These are phyloP conservation scores for Brassica juncea DNA, from an alignment of 345 rosid species.

Conservation along the genomic window DNA sequence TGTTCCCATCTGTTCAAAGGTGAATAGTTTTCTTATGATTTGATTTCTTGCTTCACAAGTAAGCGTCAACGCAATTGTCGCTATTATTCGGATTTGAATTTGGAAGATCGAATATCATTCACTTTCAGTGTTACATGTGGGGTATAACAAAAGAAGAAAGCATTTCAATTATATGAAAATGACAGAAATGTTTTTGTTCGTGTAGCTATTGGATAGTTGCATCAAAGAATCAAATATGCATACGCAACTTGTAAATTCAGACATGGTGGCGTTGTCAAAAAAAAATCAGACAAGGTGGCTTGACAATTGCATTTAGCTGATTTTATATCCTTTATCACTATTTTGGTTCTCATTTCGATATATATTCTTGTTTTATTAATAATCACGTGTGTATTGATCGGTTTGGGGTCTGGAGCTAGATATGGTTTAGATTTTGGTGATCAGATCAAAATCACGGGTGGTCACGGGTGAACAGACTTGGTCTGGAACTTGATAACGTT, in stretches of 20 bases:
- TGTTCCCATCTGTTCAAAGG: conserved; percentile 53
- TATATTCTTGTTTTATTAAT: neutral
- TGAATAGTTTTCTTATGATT: neutral
- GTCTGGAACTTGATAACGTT: neutral
- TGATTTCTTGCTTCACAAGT: conserved; percentile 10
- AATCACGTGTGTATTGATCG: neutral
- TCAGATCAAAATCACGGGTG: neutral
- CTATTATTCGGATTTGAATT: neutral
- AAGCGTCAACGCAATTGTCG: neutral
- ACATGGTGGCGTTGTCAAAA: conserved; percentile 7
- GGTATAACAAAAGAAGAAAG: neutral
- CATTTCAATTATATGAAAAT: neutral
- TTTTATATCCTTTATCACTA: neutral
- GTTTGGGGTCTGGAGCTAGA: neutral
- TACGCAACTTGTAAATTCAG: conserved; percentile 14
- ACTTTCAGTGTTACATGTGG: neutral
- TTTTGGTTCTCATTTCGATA: neutral
- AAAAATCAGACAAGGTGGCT: neutral
- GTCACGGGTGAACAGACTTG: neutral
- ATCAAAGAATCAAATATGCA: neutral
- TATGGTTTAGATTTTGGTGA: neutral
- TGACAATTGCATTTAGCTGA: neutral
- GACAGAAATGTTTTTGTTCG: neutral
- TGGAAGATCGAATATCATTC: neutral
- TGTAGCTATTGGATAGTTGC: neutral